Percentiles rank a stretch among this genome's conserved stretches.
Evolutionary conservation across 805 yeast species (phyloP).

Genomic region (Metschnikowia vanudenii): DNA sequence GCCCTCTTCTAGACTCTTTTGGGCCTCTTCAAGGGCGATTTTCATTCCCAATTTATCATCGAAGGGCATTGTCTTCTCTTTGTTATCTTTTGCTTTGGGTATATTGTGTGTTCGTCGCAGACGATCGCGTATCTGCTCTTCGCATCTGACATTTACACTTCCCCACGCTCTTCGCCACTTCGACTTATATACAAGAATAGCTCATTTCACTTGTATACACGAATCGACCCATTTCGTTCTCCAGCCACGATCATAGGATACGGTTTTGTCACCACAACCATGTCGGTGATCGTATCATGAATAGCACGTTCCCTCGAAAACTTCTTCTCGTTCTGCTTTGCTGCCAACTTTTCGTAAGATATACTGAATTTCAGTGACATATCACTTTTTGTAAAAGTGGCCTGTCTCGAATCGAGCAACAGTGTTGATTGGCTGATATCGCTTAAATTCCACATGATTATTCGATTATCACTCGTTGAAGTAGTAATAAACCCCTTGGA

Average conservation of each 20-base stretch:
- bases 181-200: conserved; percentile 44
- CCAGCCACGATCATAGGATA: conserved; percentile 61
- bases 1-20: conserved; percentile 68
- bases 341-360: conserved; percentile 16
- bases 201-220: conserved; percentile 48
- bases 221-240: conserved; percentile 65
- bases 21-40: conserved; percentile 72
- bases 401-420: conserved; percentile 1
- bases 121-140: background rate
- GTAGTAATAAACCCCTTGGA: conserved; percentile 20
- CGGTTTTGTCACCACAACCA: conserved; percentile 48
- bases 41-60: conserved; percentile 67
- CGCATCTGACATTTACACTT: background rate
- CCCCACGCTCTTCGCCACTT: conserved; percentile 6
- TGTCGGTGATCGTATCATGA: conserved; percentile 50
- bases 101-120: background rate
- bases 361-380: conserved; percentile 16
- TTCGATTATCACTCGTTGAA: conserved; percentile 28
- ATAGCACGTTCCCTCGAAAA: conserved; percentile 26
- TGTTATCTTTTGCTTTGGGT: too few relatives aligned
- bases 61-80: conserved; percentile 39
- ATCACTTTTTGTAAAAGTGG: conserved; percentile 13
- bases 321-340: background rate
- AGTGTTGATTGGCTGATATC: conserved; percentile 12
- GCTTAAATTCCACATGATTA: conserved; percentile 30